These are phyloP conservation scores for Backusella tarrabulga DNA, from an alignment of 192 early-diverging fungal genomes.

Conservation along the genomic window DNA sequence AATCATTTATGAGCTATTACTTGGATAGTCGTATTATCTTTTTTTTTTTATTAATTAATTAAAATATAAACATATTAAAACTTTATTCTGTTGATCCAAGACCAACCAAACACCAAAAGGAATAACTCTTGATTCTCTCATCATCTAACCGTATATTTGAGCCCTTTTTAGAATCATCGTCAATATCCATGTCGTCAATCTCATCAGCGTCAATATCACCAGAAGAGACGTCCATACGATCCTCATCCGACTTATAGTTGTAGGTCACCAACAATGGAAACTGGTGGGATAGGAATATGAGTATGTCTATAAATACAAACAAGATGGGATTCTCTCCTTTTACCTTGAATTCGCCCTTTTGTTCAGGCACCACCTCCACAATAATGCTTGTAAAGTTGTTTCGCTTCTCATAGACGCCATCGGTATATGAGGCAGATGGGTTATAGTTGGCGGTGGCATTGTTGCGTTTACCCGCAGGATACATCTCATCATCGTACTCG, in stretches of 20 bases:
- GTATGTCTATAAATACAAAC: not conserved
- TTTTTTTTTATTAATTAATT: not conserved
- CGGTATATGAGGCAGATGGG: conserved; percentile 17
- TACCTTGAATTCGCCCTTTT: conserved; percentile 54
- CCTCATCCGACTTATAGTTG: conserved; percentile 45
- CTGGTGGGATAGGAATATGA: conserved; percentile 24
- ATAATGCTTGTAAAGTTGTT: conserved; percentile 62
- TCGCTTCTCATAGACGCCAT: conserved; percentile 60
- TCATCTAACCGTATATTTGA: conserved; percentile 32
- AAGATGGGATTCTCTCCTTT: not conserved
- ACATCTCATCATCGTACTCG: conserved; percentile 74
- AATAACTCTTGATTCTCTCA: conserved; percentile 43
- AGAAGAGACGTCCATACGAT: conserved; percentile 34
- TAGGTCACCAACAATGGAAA: conserved; percentile 62
- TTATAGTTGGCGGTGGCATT: conserved; percentile 16
- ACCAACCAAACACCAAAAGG: conserved; percentile 63
- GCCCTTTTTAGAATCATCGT: conserved; percentile 28
- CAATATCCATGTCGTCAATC: conserved; percentile 28
- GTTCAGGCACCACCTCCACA: conserved; percentile 56
- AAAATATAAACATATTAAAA: not conserved
- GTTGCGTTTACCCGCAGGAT: conserved; percentile 35
- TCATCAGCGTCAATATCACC: conserved; percentile 39
- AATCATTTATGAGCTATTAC: conserved; percentile 78
- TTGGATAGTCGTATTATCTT: conserved; percentile 54
- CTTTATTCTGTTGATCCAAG: conserved; percentile 37